Percentiles rank a stretch among this genome's conserved stretches.
Evolutionary conservation across 371 early-diverging fungal species (phyloP).

Genomic region (Lichtheimia ornata): DNA sequence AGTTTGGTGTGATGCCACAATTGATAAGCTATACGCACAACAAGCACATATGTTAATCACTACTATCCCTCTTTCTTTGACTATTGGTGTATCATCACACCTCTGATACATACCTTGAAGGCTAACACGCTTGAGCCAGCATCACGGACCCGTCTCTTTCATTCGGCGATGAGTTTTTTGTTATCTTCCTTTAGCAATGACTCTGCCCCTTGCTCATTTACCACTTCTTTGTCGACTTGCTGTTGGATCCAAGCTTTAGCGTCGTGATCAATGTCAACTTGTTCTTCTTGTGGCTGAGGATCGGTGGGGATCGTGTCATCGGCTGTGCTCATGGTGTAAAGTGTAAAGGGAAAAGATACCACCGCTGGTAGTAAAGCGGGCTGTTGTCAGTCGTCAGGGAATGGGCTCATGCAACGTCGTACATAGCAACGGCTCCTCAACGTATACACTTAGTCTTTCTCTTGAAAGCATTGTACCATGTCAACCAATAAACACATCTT

Average conservation of each 20-base stretch:
- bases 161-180: neutral
- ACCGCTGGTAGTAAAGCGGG: no score
- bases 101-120: constrained; percentile 27
- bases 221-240: constrained; percentile 56
- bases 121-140: constrained; percentile 53
- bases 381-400: no score
- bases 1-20: constrained; percentile 62
- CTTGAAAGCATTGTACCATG: no score
- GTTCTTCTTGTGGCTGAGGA: neutral
- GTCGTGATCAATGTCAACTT: constrained; percentile 27
- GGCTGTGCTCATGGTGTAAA: neutral
- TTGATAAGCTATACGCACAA: constrained; percentile 42
- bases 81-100: neutral
- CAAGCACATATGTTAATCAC: neutral
- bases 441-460: no score
- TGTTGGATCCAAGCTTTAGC: constrained; percentile 60
- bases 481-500: no score
- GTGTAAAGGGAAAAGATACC: neutral
- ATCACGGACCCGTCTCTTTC: constrained; percentile 54
- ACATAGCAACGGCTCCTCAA: no score
- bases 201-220: constrained; percentile 15
- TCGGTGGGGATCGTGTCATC: neutral
- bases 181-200: neutral
- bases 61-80: neutral
- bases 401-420: no score